Conservation (phyloP, 208 protist genomes). For the Trypanosoma caninum region DNA sequence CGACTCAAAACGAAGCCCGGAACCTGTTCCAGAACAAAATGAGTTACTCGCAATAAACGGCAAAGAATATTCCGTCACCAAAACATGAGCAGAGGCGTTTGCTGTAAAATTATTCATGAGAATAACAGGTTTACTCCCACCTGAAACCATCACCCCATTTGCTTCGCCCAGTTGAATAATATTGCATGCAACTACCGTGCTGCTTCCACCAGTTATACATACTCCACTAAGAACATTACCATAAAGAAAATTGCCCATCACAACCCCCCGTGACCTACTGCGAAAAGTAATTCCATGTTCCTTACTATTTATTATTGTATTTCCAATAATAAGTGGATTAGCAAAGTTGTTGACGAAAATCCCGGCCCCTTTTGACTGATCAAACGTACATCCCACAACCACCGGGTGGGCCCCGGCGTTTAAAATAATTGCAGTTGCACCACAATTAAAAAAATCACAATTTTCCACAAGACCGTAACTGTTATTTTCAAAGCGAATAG, state of each 20-base stretch:
- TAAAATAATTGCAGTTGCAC: conserved; percentile 67
- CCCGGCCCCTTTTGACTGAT: conserved; percentile 46
- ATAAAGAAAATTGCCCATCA: conserved; percentile 73
- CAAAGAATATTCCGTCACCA: conserved; percentile 36
- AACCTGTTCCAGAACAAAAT: conserved; percentile 30
- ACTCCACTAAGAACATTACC: conserved; percentile 52
- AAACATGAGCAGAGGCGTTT: conserved; percentile 51
- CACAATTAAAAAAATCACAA: conserved; percentile 75
- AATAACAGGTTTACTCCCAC: conserved; percentile 49
- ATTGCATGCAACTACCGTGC: conserved; percentile 63
- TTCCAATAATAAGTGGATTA: conserved; percentile 83
- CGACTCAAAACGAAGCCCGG: conserved; percentile 50
- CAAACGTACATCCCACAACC: conserved; percentile 79
- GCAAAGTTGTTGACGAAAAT: conserved; percentile 74
- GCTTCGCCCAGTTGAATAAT: conserved; percentile 44
- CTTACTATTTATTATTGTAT: conserved; percentile 59
- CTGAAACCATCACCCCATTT: conserved; percentile 36
- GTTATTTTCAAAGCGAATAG: conserved; percentile 68
- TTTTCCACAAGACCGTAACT: conserved; percentile 78
- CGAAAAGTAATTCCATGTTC: conserved; percentile 55
- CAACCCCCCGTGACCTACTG: conserved; percentile 56
- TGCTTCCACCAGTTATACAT: conserved; percentile 39
- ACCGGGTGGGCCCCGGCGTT: conserved; percentile 70
- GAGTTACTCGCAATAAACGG: conserved; percentile 72
- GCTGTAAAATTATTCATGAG: conserved; percentile 54